These are phyloP conservation scores for Colletotrichum noveboracense DNA, from an alignment of 2,329 filamentous ascomycete genomes.

Conservation along the genomic window DNA sequence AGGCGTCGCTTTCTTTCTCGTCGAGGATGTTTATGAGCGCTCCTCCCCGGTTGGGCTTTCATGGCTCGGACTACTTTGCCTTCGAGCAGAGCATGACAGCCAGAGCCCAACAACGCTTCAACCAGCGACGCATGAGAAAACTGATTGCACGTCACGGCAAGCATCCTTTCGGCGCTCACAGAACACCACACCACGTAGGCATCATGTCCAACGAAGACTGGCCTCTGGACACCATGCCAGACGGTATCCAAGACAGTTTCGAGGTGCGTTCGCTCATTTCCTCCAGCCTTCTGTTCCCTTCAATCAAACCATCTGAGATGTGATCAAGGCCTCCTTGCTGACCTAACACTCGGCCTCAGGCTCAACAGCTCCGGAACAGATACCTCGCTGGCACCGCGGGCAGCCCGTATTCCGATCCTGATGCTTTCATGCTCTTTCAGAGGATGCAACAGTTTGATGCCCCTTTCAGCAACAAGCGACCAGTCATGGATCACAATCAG, in stretches of 20 bases:
- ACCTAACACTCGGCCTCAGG: conserved; percentile 1
- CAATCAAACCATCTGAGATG: conserved; percentile 2
- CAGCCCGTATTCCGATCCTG: conserved; percentile 18
- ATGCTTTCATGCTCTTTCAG: conserved; percentile 7
- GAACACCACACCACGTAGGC: neutral
- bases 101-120: neutral
- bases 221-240: neutral
- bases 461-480: conserved; percentile 3
- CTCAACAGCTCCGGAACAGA: conserved; percentile 20
- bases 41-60: conserved; percentile 10
- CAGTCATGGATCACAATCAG: conserved; percentile 7
- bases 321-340: conserved; percentile 6
- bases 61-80: conserved; percentile 18
- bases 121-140: conserved; percentile 8
- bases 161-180: neutral
- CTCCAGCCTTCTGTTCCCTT: neutral
- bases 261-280: conserved; percentile 14
- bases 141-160: conserved; percentile 8
- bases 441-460: conserved; percentile 3
- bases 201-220: conserved; percentile 11
- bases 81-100: conserved; percentile 14
- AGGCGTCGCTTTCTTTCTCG: neutral
- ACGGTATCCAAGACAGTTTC: conserved; percentile 20
- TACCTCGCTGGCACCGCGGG: conserved; percentile 22
- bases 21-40: conserved; percentile 21